Conservation (phyloP, 2,329 filamentous ascomycete species). For the Chaetomiaceae sp. region DNA sequence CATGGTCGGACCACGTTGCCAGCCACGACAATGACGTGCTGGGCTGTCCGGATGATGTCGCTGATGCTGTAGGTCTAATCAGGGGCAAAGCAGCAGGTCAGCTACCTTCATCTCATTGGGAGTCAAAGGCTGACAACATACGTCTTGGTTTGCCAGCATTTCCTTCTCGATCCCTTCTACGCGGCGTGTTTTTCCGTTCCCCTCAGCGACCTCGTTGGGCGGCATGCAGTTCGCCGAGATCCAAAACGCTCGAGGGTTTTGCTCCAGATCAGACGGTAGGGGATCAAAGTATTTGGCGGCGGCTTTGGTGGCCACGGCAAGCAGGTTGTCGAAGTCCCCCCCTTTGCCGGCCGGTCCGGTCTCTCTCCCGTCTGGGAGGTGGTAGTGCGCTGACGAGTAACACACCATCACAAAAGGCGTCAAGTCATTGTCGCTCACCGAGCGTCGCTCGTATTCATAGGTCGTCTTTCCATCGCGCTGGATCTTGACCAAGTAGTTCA, state of each 20-base stretch:
- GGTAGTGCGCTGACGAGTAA: slow-evolving; percentile 7
- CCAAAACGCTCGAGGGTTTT: slow-evolving; percentile 1
- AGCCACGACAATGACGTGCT: slow-evolving; percentile 22
- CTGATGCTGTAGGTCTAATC: slow-evolving; percentile 25
- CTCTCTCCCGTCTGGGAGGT: too few species aligned
- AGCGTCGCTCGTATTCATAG: background rate
- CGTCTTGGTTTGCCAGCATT: background rate
- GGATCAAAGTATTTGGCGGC: background rate
- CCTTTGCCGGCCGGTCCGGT: background rate
- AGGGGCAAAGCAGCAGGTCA: background rate
- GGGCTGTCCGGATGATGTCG: slow-evolving; percentile 26
- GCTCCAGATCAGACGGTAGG: background rate
- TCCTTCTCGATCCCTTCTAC: background rate
- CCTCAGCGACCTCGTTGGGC: background rate
- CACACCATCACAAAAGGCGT: slow-evolving; percentile 9
- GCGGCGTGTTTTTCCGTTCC: background rate
- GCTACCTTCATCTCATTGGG: background rate
- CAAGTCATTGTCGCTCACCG: slow-evolving; percentile 1
- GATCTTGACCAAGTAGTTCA: slow-evolving; percentile 9
- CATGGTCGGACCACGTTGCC: background rate
- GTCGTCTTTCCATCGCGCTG: background rate
- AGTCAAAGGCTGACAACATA: too few species aligned
- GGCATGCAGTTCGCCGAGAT: slow-evolving; percentile 10
- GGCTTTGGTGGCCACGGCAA: background rate
- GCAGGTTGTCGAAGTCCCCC: background rate